Percentiles rank a stretch among this genome's conserved stretches.
Conservation (phyloP, 2,329 filamentous ascomycete genomes). For the Colletotrichum graminicola region DNA sequence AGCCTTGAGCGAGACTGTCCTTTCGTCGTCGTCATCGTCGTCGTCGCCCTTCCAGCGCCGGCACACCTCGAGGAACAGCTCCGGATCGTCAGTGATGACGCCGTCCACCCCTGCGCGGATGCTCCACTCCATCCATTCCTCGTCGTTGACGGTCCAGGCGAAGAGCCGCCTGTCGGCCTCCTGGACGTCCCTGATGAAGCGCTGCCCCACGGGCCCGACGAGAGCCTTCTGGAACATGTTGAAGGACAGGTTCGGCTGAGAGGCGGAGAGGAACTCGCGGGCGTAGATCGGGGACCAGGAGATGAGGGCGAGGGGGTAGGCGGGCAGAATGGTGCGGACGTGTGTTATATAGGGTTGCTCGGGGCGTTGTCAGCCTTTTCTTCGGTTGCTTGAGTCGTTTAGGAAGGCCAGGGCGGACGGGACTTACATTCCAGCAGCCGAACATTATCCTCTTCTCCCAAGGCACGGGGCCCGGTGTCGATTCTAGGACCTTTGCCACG, state of each 20-base stretch:
- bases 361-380: constrained; percentile 1
- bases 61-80: constrained; percentile 73
- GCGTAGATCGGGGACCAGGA: constrained; percentile 77
- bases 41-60: constrained; percentile 11
- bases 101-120: constrained; percentile 77
- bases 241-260: constrained; percentile 76
- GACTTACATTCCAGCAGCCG: constrained; percentile 83
- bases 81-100: constrained; percentile 87
- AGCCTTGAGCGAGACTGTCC: neutral
- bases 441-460: constrained; percentile 83
- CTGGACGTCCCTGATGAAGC: constrained; percentile 73
- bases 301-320: constrained; percentile 75
- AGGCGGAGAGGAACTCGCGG: constrained; percentile 71
- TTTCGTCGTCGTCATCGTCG: too few species aligned
- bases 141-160: constrained; percentile 89
- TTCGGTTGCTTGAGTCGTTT: constrained; percentile 12
- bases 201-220: constrained; percentile 73
- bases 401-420: neutral
- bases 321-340: constrained; percentile 71
- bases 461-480: constrained; percentile 62
- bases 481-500: constrained; percentile 73
- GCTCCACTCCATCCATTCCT: constrained; percentile 84
- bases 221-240: constrained; percentile 80
- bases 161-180: constrained; percentile 68
- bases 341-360: constrained; percentile 72